Base-by-base conservation (phyloP, 257 asterid species). In the Rhazya stricta region DNA sequence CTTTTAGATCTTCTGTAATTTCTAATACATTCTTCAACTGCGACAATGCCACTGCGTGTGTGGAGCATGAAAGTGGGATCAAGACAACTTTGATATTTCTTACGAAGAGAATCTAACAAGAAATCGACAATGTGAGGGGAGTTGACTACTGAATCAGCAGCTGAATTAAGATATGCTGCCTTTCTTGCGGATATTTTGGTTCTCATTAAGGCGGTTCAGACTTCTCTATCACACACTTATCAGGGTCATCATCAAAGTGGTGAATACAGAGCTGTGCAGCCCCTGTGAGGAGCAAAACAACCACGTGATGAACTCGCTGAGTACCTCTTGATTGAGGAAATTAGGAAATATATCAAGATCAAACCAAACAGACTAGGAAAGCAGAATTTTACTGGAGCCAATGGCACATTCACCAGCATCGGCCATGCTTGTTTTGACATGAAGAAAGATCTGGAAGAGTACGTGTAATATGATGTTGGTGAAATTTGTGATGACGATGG, bases 301-400 rank as follows among this genome's bases (percentile, higher is more conserved):
- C 79, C 67, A 21, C n/a, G 45, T 5, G 68, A 60, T 36, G 78
- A 67, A 0, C 78, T 82, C 9, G 71, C 70, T 0, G 90, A 85
- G 57, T 74, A 78, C 63, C 88, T 88, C 67, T 43, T 85, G 34
- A 87, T 80, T 0, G 96, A 90, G 29, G 96, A 90, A 66, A 85
- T 90, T 36, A 57, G 85, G 2, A 86, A 85, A 42, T 88, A 90
- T 72, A 79, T 88, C 3, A 79, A 72, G 36, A 77, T 83, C 69
- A 90, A 86, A 78, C 90, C 91, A 0, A 86, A 90, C 67, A 77
- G 93, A 57, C 82, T 90, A 0, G 81, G 84, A 15, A 90, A 85
- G 71, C 88, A 81, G 81, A 88, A 88, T 71, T 90, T 90, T 87
- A 88, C 86, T 91, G 93, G 90, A 4, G 90, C 89, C 1, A 90